Base-by-base conservation (phyloP, 2,329 filamentous ascomycete species). In the Fusarium pseudograminearum region DNA sequence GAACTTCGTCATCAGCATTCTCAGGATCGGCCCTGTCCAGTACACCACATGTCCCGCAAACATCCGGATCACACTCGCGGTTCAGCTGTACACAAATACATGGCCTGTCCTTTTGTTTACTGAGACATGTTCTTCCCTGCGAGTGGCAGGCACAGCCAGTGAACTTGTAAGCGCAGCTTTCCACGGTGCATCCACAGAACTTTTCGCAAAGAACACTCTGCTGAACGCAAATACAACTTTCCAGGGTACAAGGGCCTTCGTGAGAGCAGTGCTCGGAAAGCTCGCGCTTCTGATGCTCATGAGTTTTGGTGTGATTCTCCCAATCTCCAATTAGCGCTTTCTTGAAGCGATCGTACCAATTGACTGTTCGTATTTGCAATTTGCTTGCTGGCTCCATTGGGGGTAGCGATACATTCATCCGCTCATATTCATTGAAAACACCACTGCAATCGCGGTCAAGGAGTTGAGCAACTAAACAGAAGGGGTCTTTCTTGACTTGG, bases 11-110 rank as follows among this genome's bases (percentile, higher is more conserved):
- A 53, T 90, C 84, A 8, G 86, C 85, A 71, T 92, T 90, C n/a
- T 83, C 79, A 0, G 91, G 91, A 73, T 94, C 89, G 5, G 92
- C 86, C 4, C 91, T 85, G 61, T 92, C 88, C 14, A 82, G 76
- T 1, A 90, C 91, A 30, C 92, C 92, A 71, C 93, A 96, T 11
- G 82, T 84, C 18, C 84, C 84, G 74, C 93, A 97, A 15, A 95
- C 83, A 61, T 91, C 88, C 3, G 92, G 89, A 72, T 96, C 93
- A 74, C 93, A 97, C 79, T 97, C 93, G 40, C 93, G 87, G 70
- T 92, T 91, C 54, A 93, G 83, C 73, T 87, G 84, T 22, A 89
- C 83, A 73, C 93, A 97, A 16, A 91, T 89, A 75, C 93, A 96
- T 5, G 85, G 84, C 63, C 79, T 80, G 58, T 88, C 86, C 65